phyloP scores from a whole-genome alignment of 2,329 filamentous ascomycete species.

The Calcarisporium arbuscula region DNA sequence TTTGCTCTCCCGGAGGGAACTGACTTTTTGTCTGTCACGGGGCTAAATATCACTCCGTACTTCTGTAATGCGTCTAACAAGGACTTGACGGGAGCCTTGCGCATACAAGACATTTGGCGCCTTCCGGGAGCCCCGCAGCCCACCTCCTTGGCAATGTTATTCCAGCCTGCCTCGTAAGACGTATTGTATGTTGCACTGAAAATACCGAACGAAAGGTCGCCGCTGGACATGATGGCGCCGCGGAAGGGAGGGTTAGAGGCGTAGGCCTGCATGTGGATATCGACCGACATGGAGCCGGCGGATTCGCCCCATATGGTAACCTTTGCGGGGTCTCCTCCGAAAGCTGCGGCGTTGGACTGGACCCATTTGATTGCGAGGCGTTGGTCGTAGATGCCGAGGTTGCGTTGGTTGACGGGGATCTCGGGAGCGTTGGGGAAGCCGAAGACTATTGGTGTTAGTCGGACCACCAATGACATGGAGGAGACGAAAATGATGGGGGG shows the following conservation, averaged over 20 bases:
- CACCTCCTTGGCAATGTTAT: conserved; percentile 7
- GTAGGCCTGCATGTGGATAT: conserved; percentile 18
- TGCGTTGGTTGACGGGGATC: conserved; percentile 27
- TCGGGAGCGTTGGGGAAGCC: conserved; percentile 40
- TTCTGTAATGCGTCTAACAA: conserved; percentile 13
- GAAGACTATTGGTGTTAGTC: conserved; percentile 12
- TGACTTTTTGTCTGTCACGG: conserved; percentile 14
- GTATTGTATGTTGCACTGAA: conserved; percentile 8
- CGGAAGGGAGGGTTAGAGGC: conserved; percentile 15
- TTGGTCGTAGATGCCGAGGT: conserved; percentile 21
- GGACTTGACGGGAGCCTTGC: conserved; percentile 7
- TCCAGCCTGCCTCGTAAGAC: conserved; percentile 10
- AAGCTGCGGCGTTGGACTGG: conserved; percentile 17
- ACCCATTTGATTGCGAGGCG: conserved; percentile 20
- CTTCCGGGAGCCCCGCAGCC: conserved; percentile 12
- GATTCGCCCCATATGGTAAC: conserved; percentile 23
- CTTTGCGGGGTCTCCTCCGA: conserved; percentile 18
- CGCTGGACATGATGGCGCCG: conserved; percentile 20
- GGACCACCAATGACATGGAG: not conserved
- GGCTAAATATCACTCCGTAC: conserved; percentile 6
- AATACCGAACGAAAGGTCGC: conserved; percentile 19
- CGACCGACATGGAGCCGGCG: conserved; percentile 24
- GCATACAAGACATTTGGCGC: conserved; percentile 16
- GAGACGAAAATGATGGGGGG: not conserved
- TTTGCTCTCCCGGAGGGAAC: conserved; percentile 10